A percentile compares a stretch with the other conserved stretches of the same genome.
phyloP scores from a whole-genome alignment of 805 yeast species.

The Monosporozyma solicola region DNA sequence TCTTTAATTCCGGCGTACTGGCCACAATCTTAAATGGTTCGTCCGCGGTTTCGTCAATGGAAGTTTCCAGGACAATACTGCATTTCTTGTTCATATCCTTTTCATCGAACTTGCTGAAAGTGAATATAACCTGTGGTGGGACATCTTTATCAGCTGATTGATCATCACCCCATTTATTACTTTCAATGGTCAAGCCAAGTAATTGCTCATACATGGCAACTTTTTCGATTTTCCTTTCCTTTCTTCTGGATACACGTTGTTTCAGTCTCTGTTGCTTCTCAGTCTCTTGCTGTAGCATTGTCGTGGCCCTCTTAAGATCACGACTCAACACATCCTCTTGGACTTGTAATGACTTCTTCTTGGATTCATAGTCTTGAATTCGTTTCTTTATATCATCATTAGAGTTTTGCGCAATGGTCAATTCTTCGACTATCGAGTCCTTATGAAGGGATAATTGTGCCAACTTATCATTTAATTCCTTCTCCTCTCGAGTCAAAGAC shows the following conservation, averaged over 20 bases:
- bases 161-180: slow-evolving; percentile 28
- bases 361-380: neutral
- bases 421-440: neutral
- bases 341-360: neutral
- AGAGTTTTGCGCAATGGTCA: neutral
- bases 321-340: neutral
- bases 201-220: slow-evolving; percentile 42
- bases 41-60: neutral
- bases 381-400: neutral
- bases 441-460: neutral
- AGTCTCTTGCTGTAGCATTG: neutral
- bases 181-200: slow-evolving; percentile 48
- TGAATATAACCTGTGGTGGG: slow-evolving; percentile 26
- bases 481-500: neutral
- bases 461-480: neutral
- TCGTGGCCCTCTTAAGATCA: neutral
- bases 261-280: neutral
- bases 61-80: slow-evolving; percentile 38
- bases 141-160: slow-evolving; percentile 22
- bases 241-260: neutral
- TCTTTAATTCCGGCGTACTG: slow-evolving; percentile 33
- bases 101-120: slow-evolving; percentile 41
- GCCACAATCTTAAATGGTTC: slow-evolving; percentile 29
- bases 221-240: slow-evolving; percentile 42
- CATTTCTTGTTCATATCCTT: slow-evolving; percentile 35